These are phyloP conservation scores for Fusarium goolgardi DNA, from an alignment of 2,329 filamentous ascomycete genomes.

Conservation along the genomic window DNA sequence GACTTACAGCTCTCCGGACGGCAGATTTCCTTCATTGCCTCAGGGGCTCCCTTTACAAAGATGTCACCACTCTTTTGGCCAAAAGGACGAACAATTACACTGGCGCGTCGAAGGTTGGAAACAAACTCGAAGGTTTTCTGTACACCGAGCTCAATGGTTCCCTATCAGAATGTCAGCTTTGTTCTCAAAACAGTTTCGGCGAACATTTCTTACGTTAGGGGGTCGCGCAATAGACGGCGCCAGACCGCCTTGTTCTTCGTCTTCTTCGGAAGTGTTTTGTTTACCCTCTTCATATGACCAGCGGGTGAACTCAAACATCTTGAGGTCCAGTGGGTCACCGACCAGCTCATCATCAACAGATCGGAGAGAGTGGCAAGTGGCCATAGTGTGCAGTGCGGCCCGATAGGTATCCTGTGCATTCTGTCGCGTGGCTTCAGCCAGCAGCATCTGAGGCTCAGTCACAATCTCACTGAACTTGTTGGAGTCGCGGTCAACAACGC, in stretches of 20 bases:
- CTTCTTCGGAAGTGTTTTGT: conserved; percentile 72
- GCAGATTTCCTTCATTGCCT: conserved; percentile 96
- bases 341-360: conserved; percentile 89
- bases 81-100: conserved; percentile 90
- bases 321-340: conserved; percentile 93
- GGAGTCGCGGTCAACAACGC: conserved; percentile 74
- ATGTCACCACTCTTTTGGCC: conserved; percentile 85
- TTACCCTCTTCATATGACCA: conserved; percentile 94
- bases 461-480: conserved; percentile 81
- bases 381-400: conserved; percentile 91
- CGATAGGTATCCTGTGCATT: conserved; percentile 53
- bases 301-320: conserved; percentile 97
- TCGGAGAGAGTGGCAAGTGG: conserved; percentile 92
- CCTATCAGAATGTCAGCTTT: conserved; percentile 46
- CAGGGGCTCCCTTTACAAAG: conserved; percentile 96
- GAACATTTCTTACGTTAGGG: conserved; percentile 65
- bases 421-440: conserved; percentile 56
- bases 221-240: conserved; percentile 91
- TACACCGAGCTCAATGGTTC: conserved; percentile 85
- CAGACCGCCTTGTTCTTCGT: conserved; percentile 79
- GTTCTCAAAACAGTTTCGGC: conserved; percentile 40
- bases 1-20: conserved; percentile 77
- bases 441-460: conserved; percentile 69
- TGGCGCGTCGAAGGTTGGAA: conserved; percentile 89
- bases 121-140: conserved; percentile 94